Base-by-base conservation (phyloP, 2,329 filamentous ascomycete species). In the Apiospora malaysiana region DNA sequence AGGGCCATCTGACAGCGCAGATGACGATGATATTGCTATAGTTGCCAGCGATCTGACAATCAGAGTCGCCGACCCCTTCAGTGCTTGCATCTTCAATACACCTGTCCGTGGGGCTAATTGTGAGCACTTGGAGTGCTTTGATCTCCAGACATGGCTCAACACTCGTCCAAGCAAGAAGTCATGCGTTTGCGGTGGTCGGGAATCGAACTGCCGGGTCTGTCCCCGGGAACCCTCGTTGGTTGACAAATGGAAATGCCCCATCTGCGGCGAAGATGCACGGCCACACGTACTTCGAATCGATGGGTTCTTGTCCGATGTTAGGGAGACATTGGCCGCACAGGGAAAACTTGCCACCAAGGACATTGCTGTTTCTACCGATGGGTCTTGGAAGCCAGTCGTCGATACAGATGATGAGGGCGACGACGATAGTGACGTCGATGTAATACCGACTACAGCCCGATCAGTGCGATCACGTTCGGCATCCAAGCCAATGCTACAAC, bases 211-310 rank as follows among this genome's bases (percentile, higher is more conserved):
- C 69, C 71, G 72, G 14, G 70, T 46, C 0, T 86, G 83, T 74
- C 75, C 77, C 14, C 78, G 75, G 63, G 86, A 91, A 74, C 89
- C 88, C 10, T 86, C 85, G 1, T 82, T 87, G 70, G 84, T 88
- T 0, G 93, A 96, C 76, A 88, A 89, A 69, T 98, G 95, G 94
- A 92, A 88, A 73, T 99, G 96, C 76, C 96, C 96, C 0, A 89
- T 97, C 42, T 98, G 95, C 80, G 85, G 86, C 37, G 84, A 83
- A 43, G 95, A 98, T 79, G 94, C 93, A 14, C 88, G 95, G 18
- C 96, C 95, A 0, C 84, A 85, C 32, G 88, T 84, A 72, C 86
- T 98, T 0, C 80, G 90, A 2, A 83, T 95, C 7, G 95, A 98
- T 77, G 88, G 88, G 1, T 98, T 94, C 78, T 84, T 98, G 63